These are phyloP conservation scores for Tillandsia leiboldiana DNA, from an alignment of 176 grass and related monocot species.

Conservation along the genomic window DNA sequence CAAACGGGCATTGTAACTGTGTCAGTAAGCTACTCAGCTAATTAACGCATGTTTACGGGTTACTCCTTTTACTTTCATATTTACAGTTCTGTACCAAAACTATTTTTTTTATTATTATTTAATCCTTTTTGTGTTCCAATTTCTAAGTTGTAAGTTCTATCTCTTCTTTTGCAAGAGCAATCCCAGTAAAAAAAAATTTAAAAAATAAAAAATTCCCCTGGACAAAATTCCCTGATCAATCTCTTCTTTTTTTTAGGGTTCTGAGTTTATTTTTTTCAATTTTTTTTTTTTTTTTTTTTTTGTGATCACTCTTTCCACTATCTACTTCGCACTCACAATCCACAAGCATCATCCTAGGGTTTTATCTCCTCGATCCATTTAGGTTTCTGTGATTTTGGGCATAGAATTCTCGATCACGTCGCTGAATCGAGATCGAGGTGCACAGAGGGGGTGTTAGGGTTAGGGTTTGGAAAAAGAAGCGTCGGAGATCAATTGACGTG, in stretches of 20 bases:
- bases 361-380: background rate
- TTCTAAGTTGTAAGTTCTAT: background rate
- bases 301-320: background rate
- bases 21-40: background rate
- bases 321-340: background rate
- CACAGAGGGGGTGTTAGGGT: background rate
- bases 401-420: background rate
- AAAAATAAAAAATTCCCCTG: background rate
- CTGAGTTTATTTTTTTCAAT: background rate
- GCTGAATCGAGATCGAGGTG: background rate
- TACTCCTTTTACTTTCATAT: background rate
- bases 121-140: background rate
- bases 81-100: background rate
- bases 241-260: background rate
- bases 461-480: conserved; percentile 14
- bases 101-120: background rate
- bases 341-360: background rate
- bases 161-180: too few relatives aligned
- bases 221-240: background rate
- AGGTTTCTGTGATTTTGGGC: background rate
- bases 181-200: background rate
- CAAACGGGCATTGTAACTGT: background rate
- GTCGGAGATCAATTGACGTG: background rate
- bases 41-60: background rate
- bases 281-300: background rate